Evolutionary conservation across 345 rosid genomes (phyloP).

Genomic region (Noccaea caerulescens): DNA sequence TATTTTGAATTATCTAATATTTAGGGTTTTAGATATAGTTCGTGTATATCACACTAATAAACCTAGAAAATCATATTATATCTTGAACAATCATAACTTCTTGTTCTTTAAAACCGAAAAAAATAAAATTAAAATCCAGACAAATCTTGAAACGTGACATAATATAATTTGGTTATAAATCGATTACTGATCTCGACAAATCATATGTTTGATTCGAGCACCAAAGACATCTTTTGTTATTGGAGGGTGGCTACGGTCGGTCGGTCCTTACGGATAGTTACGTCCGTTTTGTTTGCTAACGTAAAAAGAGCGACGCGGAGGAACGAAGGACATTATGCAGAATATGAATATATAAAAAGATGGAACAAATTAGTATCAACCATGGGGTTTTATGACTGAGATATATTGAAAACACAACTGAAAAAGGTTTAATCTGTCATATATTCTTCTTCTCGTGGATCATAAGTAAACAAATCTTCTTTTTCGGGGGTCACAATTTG

Average conservation of each 20-base stretch:
- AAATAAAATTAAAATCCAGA: not conserved
- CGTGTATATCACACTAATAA: no score
- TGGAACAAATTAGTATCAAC: slow-evolving; percentile 20
- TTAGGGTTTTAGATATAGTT: no score
- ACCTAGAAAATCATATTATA: no score
- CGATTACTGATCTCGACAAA: slow-evolving; percentile 13
- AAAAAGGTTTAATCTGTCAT: not conserved
- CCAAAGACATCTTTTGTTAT: slow-evolving; percentile 33
- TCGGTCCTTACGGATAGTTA: slow-evolving; percentile 32
- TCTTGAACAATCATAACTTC: no score
- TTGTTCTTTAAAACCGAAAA: no score
- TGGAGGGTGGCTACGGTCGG: slow-evolving; percentile 25
- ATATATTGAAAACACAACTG: not conserved
- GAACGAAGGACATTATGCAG: slow-evolving; percentile 40
- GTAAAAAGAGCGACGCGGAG: slow-evolving; percentile 41
- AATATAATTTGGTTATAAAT: slow-evolving; percentile 8
- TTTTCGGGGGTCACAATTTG: slow-evolving; percentile 1
- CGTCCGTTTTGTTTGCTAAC: slow-evolving; percentile 46
- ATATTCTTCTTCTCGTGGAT: slow-evolving; percentile 37
- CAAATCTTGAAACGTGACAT: slow-evolving; percentile 29
- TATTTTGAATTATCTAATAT: no score
- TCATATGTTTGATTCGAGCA: slow-evolving; percentile 7
- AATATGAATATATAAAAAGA: slow-evolving; percentile 14
- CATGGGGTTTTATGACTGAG: not conserved
- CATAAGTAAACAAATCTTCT: not conserved